Evolutionary conservation across 768 basidiomycete genomes (phyloP).

Genomic region (Kwoniella sp.): DNA sequence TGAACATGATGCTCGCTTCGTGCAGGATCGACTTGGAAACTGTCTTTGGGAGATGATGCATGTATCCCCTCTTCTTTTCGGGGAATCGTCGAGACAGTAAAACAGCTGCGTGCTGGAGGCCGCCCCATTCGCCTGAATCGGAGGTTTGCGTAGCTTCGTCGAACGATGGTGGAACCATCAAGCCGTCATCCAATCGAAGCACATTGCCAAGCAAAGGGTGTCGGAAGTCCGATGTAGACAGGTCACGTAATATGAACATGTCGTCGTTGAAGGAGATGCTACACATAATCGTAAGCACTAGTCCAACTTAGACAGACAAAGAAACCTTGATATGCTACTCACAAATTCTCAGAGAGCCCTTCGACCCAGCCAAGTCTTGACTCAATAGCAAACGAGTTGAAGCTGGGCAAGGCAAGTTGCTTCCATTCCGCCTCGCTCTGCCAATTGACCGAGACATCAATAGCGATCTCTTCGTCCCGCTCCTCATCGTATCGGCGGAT

Average conservation of each 20-base stretch:
- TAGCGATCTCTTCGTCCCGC: neutral
- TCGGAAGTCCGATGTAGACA: conserved; percentile 47
- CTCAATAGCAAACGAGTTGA: conserved; percentile 54
- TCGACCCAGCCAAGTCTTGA: conserved; percentile 43
- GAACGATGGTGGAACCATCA: conserved; percentile 39
- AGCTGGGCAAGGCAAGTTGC: conserved; percentile 38
- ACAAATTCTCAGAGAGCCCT: conserved; percentile 48
- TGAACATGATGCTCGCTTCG: conserved; percentile 50
- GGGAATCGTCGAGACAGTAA: conserved; percentile 49
- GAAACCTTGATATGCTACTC: conserved; percentile 27
- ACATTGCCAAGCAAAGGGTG: conserved; percentile 49
- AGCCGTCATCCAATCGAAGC: conserved; percentile 37
- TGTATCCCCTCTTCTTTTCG: conserved; percentile 36
- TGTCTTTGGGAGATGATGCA: conserved; percentile 51
- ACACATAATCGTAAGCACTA: neutral
- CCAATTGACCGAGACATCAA: conserved; percentile 6
- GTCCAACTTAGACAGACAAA: neutral
- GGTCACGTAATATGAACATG: conserved; percentile 47
- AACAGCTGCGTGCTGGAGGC: conserved; percentile 45
- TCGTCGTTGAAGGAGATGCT: conserved; percentile 53
- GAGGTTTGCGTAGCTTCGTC: conserved; percentile 23
- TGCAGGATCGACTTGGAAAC: conserved; percentile 33
- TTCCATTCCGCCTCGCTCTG: conserved; percentile 41
- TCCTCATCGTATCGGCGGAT: neutral
- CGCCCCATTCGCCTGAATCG: conserved; percentile 53